These are phyloP conservation scores for Lactarius quietus DNA, from an alignment of 768 basidiomycete genomes.

Conservation along the genomic window DNA sequence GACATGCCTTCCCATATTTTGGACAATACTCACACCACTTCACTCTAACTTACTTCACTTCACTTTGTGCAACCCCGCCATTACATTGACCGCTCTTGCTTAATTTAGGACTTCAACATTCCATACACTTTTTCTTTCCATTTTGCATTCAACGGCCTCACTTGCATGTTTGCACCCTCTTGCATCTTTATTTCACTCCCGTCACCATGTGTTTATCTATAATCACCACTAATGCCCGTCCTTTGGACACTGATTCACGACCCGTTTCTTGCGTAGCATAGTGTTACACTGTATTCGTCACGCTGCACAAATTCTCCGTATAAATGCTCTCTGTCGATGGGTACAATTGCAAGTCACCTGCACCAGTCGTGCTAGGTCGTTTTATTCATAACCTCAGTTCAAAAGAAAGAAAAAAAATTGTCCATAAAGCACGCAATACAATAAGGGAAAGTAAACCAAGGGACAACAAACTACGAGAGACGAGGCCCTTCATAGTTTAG, in stretches of 20 bases:
- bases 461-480: neutral
- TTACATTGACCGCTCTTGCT: neutral
- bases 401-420: neutral
- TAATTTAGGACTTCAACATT: neutral
- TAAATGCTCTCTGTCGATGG: neutral
- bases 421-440: neutral
- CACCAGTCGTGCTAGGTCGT: too few species aligned
- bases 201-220: neutral
- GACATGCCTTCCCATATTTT: too few species aligned
- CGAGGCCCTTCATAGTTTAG: constrained; percentile 1
- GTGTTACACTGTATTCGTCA: neutral
- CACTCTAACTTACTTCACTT: neutral
- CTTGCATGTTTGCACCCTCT: neutral
- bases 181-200: neutral
- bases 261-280: neutral
- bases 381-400: neutral
- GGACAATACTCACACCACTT: neutral
- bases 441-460: neutral
- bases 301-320: neutral
- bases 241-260: neutral
- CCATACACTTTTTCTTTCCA: neutral
- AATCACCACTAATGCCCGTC: neutral
- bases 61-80: neutral
- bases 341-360: too few species aligned
- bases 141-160: neutral